Conservation (phyloP, 306 rosid genomes). For the Arachis hypogaea region DNA sequence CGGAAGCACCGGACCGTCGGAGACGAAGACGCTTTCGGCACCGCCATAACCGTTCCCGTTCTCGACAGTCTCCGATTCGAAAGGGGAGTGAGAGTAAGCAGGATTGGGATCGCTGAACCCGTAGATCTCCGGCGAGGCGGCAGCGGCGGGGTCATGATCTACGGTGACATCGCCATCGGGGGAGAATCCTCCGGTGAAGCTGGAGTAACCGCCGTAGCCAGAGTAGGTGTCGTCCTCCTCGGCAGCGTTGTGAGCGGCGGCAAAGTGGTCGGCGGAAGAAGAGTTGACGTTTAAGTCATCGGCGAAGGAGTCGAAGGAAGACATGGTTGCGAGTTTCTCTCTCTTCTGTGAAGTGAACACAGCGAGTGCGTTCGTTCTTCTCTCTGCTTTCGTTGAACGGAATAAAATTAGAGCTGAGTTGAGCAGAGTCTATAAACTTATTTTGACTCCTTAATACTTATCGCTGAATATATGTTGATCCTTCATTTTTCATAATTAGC, state of each 20-base stretch:
- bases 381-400: slow-evolving; percentile 34
- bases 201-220: slow-evolving; percentile 71
- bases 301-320: slow-evolving; percentile 80
- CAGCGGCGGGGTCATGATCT: slow-evolving; percentile 56
- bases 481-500: too few relatives aligned
- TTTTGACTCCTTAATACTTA: slow-evolving; percentile 46
- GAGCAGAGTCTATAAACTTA: slow-evolving; percentile 5
- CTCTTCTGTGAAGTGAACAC: slow-evolving; percentile 11
- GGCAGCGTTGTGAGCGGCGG: slow-evolving; percentile 43
- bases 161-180: slow-evolving; percentile 57
- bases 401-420: slow-evolving; percentile 13
- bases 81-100: slow-evolving; percentile 73
- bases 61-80: slow-evolving; percentile 61
- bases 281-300: slow-evolving; percentile 63
- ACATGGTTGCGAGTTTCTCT: slow-evolving; percentile 49
- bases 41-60: slow-evolving; percentile 68
- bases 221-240: slow-evolving; percentile 58
- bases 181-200: slow-evolving; percentile 52
- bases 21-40: slow-evolving; percentile 63
- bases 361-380: not conserved
- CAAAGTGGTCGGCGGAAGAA: slow-evolving; percentile 51
- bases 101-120: slow-evolving; percentile 79
- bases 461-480: slow-evolving; percentile 35
- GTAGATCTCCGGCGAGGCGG: slow-evolving; percentile 69
- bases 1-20: slow-evolving; percentile 91